Base-by-base conservation (phyloP, 108 stramenopile species). In the Cyclostephanos invisitatus region DNA sequence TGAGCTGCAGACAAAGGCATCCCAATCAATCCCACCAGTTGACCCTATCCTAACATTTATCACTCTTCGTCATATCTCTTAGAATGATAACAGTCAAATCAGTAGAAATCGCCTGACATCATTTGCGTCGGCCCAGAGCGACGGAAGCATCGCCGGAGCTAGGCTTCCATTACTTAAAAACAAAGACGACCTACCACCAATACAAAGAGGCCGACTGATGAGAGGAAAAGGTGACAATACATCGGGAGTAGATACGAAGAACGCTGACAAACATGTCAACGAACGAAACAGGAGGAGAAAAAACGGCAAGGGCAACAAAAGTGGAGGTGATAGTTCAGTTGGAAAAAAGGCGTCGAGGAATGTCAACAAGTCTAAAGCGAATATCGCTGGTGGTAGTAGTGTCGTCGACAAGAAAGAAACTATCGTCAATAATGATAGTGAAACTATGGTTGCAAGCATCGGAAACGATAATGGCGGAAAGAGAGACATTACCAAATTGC, bases 21-120 rank as follows among this genome's bases (percentile, higher is more conserved):
- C 12, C 4, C 0, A 1, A 9, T 3, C 25, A 25, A 54, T 8
- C 53, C 22, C 4, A 1, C 8, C 53, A 54, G 25, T 25, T 10
- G 22, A 10, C 6, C 7, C 51, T 20, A n/a, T 24, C 22, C 22
- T 54, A 24, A 25, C 25, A 54, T 27, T n/a, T 8, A 54, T 54
- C 53, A 54, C 53, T 54, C 22, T 8, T 27, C 53, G 25, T 25
- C 22, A 21, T 32, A 25, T 8, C 25, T 54, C 25, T 54, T 27
- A 54, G 53, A 54, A 54, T 54, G 25, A 24, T 24, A 25, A 54
- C 25, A 54, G 53, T 27, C 53, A 27, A 54, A 54, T 11, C 25
- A 27, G 12, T 24, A 53, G 6, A 1, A 2, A 18, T 54, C 53
- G 2, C 1, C 53, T 1, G 25, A 25, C 25, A 4, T 24, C 53